Evolutionary conservation across 1,284 basidiomycete species (phyloP).

Genomic region (Ustilago cynodontis): DNA sequence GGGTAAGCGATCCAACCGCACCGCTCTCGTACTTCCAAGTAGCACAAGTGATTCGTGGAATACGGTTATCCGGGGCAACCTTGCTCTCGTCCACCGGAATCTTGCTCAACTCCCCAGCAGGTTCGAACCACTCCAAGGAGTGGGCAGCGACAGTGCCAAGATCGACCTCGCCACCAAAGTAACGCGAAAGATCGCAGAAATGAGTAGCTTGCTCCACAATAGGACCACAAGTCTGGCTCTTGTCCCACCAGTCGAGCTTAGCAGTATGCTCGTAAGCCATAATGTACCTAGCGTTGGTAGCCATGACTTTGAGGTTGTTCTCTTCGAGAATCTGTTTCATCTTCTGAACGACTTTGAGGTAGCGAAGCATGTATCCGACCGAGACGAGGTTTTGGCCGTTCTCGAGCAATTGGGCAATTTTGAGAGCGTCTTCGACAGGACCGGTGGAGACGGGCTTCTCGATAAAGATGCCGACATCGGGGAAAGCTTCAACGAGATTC

Average conservation of each 20-base stretch:
- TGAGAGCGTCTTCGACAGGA: slow-evolving; percentile 73
- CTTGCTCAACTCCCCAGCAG: slow-evolving; percentile 84
- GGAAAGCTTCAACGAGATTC: slow-evolving; percentile 87
- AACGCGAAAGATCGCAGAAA: slow-evolving; percentile 81
- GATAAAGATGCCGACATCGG: slow-evolving; percentile 81
- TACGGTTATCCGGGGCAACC: slow-evolving; percentile 73
- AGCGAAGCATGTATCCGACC: slow-evolving; percentile 79
- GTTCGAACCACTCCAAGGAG: slow-evolving; percentile 67
- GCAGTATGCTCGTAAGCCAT: slow-evolving; percentile 82
- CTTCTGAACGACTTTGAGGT: slow-evolving; percentile 83
- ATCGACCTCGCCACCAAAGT: slow-evolving; percentile 97
- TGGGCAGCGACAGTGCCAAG: slow-evolving; percentile 79
- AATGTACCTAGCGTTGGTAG: slow-evolving; percentile 93
- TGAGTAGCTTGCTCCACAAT: slow-evolving; percentile 97
- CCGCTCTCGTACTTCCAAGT: slow-evolving; percentile 69
- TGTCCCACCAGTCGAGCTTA: slow-evolving; percentile 97
- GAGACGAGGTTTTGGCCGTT: slow-evolving; percentile 79
- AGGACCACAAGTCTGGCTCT: slow-evolving; percentile 88
- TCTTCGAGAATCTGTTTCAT: slow-evolving; percentile 95
- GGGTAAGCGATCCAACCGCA: slow-evolving; percentile 68
- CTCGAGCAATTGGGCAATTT: slow-evolving; percentile 67
- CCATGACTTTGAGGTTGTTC: slow-evolving; percentile 96
- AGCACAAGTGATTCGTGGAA: slow-evolving; percentile 68
- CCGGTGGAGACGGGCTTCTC: slow-evolving; percentile 95
- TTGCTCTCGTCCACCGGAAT: slow-evolving; percentile 83